Percentiles rank a stretch among this genome's conserved stretches.
phyloP scores from a whole-genome alignment of 2,329 filamentous ascomycete genomes.

The Thielaviopsis cerberus region DNA sequence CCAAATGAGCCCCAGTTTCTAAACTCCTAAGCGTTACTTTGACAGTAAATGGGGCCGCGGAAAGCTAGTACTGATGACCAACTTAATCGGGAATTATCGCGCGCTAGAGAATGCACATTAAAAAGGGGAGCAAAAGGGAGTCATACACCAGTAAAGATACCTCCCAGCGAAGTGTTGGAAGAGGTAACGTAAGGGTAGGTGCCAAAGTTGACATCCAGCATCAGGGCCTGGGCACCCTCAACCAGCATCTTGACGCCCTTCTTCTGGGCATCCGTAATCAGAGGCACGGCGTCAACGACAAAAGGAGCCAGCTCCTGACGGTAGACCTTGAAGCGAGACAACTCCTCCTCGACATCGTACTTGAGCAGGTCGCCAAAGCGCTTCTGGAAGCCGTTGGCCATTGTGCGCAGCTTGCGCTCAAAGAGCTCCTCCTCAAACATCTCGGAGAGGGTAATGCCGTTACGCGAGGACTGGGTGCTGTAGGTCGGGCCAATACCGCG shows the following conservation, averaged over 20 bases:
- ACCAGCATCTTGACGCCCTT: slow-evolving; percentile 42
- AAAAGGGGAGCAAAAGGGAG: background rate
- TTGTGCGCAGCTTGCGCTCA: slow-evolving; percentile 42
- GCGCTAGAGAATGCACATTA: background rate
- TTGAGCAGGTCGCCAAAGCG: slow-evolving; percentile 47
- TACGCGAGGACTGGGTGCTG: slow-evolving; percentile 26
- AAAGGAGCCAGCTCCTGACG: slow-evolving; percentile 38
- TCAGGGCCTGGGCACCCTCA: slow-evolving; percentile 43
- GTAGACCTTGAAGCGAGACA: slow-evolving; percentile 41
- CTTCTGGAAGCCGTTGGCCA: slow-evolving; percentile 47
- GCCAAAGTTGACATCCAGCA: slow-evolving; percentile 46
- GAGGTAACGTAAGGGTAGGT: slow-evolving; percentile 17
- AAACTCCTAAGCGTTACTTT: background rate
- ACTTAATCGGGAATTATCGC: background rate
- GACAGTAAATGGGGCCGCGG: slow-evolving; percentile 1
- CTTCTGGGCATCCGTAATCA: slow-evolving; percentile 43
- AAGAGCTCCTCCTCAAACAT: slow-evolving; percentile 49
- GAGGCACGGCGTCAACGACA: slow-evolving; percentile 47
- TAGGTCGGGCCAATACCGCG: slow-evolving; percentile 17
- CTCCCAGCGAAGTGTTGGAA: slow-evolving; percentile 16
- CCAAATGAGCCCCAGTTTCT: background rate
- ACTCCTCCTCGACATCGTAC: slow-evolving; percentile 52
- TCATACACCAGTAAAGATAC: slow-evolving; percentile 15
- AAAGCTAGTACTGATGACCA: background rate
- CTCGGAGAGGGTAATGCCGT: slow-evolving; percentile 46